A percentile compares a stretch with the other conserved stretches of the same genome.
Conservation (phyloP, 257 asterid species). For the Petunia secreta region DNA sequence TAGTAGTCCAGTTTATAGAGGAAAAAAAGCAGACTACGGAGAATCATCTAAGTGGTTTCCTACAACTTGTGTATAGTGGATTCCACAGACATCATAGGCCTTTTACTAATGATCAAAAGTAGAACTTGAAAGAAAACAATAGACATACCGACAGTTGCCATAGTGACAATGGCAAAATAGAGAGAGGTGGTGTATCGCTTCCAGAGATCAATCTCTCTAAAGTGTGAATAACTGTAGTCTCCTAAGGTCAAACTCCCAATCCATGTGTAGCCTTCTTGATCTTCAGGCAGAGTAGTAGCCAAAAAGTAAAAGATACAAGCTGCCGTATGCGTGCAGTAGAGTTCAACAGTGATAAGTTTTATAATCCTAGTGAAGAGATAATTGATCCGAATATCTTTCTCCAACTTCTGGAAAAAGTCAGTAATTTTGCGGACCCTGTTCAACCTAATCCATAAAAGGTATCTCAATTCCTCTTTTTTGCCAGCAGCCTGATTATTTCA, state of each 20-base stretch:
- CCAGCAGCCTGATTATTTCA: constrained; percentile 58
- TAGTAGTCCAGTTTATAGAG: background rate
- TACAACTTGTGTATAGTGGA: background rate
- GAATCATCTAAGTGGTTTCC: background rate
- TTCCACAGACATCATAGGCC: background rate
- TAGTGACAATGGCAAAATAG: constrained; percentile 91
- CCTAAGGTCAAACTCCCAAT: constrained; percentile 92
- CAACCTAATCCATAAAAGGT: constrained; percentile 81
- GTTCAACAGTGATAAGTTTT: constrained; percentile 79
- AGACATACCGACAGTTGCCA: constrained; percentile 95
- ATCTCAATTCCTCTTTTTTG: constrained; percentile 72
- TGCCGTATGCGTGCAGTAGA: constrained; percentile 96
- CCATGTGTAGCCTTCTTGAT: constrained; percentile 94
- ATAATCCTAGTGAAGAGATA: constrained; percentile 80
- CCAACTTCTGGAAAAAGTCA: constrained; percentile 66
- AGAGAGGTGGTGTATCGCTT: constrained; percentile 78
- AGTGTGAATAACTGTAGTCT: constrained; percentile 70
- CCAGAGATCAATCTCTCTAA: constrained; percentile 88
- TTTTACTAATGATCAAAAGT: background rate
- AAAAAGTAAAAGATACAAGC: constrained; percentile 95
- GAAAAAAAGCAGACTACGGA: background rate
- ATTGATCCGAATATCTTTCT: constrained; percentile 89
- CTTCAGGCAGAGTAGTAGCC: constrained; percentile 83
- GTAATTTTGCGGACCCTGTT: constrained; percentile 74
- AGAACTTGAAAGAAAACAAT: background rate